phyloP scores from a whole-genome alignment of 257 asterid genomes.

The Fraxinus quadrangulata region DNA sequence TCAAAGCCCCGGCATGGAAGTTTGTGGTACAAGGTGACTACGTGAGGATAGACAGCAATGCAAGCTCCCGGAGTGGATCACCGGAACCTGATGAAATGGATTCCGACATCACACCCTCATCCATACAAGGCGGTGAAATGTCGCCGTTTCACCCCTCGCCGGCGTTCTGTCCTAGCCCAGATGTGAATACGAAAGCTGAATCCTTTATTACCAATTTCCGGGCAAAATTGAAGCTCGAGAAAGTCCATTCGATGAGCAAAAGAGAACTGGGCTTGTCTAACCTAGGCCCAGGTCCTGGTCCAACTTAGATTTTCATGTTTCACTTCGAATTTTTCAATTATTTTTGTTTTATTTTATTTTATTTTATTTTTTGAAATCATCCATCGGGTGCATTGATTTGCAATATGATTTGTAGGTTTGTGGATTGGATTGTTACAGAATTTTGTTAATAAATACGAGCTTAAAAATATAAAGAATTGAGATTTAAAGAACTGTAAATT shows the following conservation, averaged over 20 bases:
- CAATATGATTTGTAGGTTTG: background rate
- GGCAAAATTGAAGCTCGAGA: slow-evolving; percentile 51
- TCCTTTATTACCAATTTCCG: slow-evolving; percentile 66
- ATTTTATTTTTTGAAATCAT: background rate
- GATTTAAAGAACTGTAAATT: background rate
- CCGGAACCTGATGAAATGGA: slow-evolving; percentile 68
- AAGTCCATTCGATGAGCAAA: slow-evolving; percentile 35
- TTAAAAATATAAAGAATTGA: background rate
- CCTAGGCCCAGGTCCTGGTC: slow-evolving; percentile 41
- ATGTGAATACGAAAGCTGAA: slow-evolving; percentile 83
- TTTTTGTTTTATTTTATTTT: background rate
- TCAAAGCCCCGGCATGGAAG: slow-evolving; percentile 66
- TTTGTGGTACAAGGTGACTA: slow-evolving; percentile 85
- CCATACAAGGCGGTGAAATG: slow-evolving; percentile 35
- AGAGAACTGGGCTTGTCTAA: slow-evolving; percentile 45
- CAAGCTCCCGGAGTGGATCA: slow-evolving; percentile 71
- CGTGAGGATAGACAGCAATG: slow-evolving; percentile 64
- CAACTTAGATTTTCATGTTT: slow-evolving; percentile 6
- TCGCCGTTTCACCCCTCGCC: slow-evolving; percentile 55
- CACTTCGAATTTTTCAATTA: background rate
- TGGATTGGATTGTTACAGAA: background rate
- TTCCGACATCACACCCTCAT: slow-evolving; percentile 60
- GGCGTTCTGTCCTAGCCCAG: slow-evolving; percentile 80
- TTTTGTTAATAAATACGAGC: background rate
- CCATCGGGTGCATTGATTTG: background rate